These are phyloP conservation scores for Aegilops longissima DNA, from an alignment of 176 grass and related monocot genomes.

Conservation along the genomic window DNA sequence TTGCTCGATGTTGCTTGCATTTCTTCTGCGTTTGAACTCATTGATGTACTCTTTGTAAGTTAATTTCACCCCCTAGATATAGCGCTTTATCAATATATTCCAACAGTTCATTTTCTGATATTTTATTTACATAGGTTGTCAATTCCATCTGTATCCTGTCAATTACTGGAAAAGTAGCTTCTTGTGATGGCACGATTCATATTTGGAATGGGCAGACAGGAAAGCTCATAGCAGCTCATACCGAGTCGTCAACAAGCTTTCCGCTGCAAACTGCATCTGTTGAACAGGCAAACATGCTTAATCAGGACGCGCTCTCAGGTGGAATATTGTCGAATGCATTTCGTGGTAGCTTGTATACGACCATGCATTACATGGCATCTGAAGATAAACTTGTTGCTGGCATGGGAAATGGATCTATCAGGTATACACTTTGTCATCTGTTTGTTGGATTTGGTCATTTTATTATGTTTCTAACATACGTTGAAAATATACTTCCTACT, in stretches of 20 bases:
- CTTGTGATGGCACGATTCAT: constrained; percentile 97
- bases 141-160: constrained; percentile 76
- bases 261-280: constrained; percentile 48
- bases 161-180: constrained; percentile 72
- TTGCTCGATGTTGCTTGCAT: neutral
- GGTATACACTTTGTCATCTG: constrained; percentile 47
- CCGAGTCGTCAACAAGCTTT: constrained; percentile 63
- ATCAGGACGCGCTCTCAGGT: constrained; percentile 66
- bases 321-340: constrained; percentile 91
- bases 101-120: constrained; percentile 8
- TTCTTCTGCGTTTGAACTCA: constrained; percentile 25
- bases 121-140: constrained; percentile 66
- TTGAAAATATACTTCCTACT: constrained; percentile 23
- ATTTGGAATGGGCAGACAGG: constrained; percentile 90
- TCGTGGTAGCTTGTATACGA: constrained; percentile 87
- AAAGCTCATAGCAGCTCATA: constrained; percentile 77
- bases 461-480: neutral
- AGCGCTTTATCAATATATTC: neutral
- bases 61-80: neutral
- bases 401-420: constrained; percentile 90
- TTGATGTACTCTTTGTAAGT: constrained; percentile 2
- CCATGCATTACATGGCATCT: constrained; percentile 75
- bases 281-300: constrained; percentile 90
- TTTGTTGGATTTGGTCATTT: constrained; percentile 9
- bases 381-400: constrained; percentile 85